Conservation (phyloP, 2,329 filamentous ascomycete genomes). For the Claviceps sp. region DNA sequence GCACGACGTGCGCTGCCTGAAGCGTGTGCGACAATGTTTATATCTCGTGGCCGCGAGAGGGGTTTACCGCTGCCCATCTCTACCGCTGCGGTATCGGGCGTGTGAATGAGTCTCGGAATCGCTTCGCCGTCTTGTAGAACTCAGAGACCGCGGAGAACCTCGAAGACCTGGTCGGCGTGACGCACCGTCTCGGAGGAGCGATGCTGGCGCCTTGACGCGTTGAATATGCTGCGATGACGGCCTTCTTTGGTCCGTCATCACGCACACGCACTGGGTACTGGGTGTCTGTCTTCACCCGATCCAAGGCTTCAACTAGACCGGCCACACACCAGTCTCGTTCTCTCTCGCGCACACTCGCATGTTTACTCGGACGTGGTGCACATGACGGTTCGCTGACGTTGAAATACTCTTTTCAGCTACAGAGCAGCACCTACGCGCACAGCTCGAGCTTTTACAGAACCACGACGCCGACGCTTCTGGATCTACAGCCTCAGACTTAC, state of each 20-base stretch:
- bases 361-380: not conserved
- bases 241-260: not conserved
- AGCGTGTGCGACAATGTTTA: not conserved
- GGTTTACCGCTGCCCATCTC: not conserved
- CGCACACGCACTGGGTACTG: not conserved
- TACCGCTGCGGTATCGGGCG: not conserved
- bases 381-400: conserved; percentile 11
- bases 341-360: too few species aligned
- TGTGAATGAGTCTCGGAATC: not conserved
- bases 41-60: not conserved
- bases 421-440: conserved; percentile 30
- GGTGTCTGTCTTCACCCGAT: not conserved
- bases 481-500: conserved; percentile 17
- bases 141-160: not conserved
- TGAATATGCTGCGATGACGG: not conserved
- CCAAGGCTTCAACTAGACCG: not conserved
- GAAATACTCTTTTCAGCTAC: conserved; percentile 3
- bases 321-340: not conserved
- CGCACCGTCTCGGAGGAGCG: not conserved
- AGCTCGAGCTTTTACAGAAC: conserved; percentile 30
- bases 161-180: not conserved
- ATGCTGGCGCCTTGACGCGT: not conserved
- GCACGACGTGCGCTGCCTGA: too few species aligned
- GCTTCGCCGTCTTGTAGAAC: not conserved
- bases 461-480: conserved; percentile 23